Evolutionary conservation across 805 yeast genomes (phyloP), one percentile per base, ranked within the genome.

Genomic region (Metschnikowia vanudenii): DNA sequence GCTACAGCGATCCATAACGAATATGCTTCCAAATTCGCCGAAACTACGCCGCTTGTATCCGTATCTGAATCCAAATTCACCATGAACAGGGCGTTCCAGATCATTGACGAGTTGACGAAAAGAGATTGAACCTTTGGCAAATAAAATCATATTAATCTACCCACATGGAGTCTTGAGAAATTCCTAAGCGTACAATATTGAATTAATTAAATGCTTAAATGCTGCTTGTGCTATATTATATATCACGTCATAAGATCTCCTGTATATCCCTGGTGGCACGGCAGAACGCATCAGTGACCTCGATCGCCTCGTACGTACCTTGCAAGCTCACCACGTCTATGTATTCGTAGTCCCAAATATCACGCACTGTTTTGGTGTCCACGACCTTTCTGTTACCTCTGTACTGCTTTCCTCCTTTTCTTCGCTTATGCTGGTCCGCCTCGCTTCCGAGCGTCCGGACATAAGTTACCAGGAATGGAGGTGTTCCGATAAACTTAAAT

Each of bases 271-370:
- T 44, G 38, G 46, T 44, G 12, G 64, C 66, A 30, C 37, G 42
- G 73, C 99, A 94, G 65, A 71, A 85, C 8, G 87, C 85, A 68
- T 94, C 99, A 37, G 80, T 80, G n/a, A 94, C 81, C 60, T 85
- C 90, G 37, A 89, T 78, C 5, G 97, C 97, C 65, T 91, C 96
- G 61, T 94, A 94, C 3, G 88, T 85, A 38, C 99, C 99, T 63
- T 91, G 97, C 53, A 88, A 69, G 55, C 88, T 85, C 1, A 96
- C 92, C 59, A 76, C 70, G 7, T 88, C 84, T 44, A 81, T 76
- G 61, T 88, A 82, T 56, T 83, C 87, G 58, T 81, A 69, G 2
- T 79, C 84, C 67, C 79, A 70, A 37, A 94, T 88, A 52, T 85
- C 84, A 45, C 85, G 88, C 31, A 88, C 78, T 12, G 83, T 81